Conservation (phyloP, 768 basidiomycete genomes). For the Hysterangium stoloniferum region DNA sequence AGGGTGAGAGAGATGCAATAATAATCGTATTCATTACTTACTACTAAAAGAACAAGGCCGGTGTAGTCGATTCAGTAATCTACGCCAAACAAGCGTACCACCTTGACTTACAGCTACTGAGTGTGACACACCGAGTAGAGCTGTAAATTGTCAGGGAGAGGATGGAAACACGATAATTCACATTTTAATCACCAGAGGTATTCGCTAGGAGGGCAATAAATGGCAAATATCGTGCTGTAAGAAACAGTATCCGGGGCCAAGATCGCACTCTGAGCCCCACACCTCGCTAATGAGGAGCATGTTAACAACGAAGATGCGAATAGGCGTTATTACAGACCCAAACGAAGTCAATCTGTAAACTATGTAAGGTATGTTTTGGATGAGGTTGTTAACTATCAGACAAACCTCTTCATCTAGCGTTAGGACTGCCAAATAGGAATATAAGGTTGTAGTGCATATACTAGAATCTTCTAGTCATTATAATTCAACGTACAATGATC, state of each 20-base stretch:
- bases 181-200: not conserved
- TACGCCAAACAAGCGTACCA: not conserved
- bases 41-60: not conserved
- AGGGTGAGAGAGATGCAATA: not conserved
- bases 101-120: not conserved
- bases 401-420: conserved; percentile 6
- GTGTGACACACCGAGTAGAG: not conserved
- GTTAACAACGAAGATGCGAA: not conserved
- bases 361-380: not conserved
- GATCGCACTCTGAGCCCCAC: not conserved
- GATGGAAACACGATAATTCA: not conserved
- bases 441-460: not conserved
- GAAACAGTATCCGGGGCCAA: conserved; percentile 7
- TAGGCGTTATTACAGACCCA: not conserved
- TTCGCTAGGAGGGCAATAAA: conserved; percentile 2
- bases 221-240: conserved; percentile 1
- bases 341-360: conserved; percentile 1
- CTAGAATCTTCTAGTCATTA: not conserved
- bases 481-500: conserved; percentile 10
- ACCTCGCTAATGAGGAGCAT: not conserved
- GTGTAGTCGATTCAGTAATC: not conserved
- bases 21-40: not conserved
- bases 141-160: not conserved
- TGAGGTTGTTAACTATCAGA: not conserved
- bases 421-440: not conserved